Conservation (phyloP, 2,329 filamentous ascomycete genomes). For the Colletotrichum orchidophilum region DNA sequence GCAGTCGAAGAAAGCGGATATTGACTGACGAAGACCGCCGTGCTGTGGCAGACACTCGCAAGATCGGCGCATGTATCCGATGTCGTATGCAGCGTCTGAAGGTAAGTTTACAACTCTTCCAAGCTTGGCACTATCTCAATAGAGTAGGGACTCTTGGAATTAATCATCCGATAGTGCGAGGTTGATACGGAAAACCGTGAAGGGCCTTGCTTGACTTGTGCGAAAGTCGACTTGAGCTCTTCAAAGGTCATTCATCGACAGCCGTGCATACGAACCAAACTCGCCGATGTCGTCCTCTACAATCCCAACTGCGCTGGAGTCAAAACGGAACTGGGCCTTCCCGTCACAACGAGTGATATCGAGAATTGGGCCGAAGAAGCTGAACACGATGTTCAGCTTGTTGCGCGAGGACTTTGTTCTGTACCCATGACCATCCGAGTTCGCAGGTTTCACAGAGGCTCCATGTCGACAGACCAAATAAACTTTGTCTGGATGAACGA, state of each 20-base stretch:
- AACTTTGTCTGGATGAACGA: constrained; percentile 49
- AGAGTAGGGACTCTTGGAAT: not conserved
- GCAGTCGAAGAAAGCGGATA: not conserved
- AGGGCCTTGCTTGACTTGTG: constrained; percentile 52
- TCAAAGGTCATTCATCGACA: constrained; percentile 58
- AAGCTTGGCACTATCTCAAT: not conserved
- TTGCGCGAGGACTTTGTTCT: constrained; percentile 49
- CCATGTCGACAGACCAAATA: constrained; percentile 46
- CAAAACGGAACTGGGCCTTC: constrained; percentile 48
- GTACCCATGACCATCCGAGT: constrained; percentile 50
- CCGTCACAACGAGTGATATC: constrained; percentile 51
- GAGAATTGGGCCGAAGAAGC: constrained; percentile 42
- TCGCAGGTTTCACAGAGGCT: constrained; percentile 49
- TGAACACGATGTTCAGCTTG: constrained; percentile 43
- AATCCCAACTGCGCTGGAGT: constrained; percentile 47
- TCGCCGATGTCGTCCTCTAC: constrained; percentile 51
- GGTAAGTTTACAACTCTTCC: constrained; percentile 42
- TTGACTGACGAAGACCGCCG: constrained; percentile 40
- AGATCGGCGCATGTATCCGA: constrained; percentile 52
- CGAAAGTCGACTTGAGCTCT: constrained; percentile 47
- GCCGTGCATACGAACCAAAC: constrained; percentile 54
- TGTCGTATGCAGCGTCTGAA: constrained; percentile 55
- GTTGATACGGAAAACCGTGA: constrained; percentile 43
- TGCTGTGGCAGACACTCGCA: constrained; percentile 47
- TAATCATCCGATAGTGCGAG: constrained; percentile 45